Evolutionary conservation across 2,329 filamentous ascomycete genomes (phyloP).

Genomic region (Raffaelea ambrosiae): DNA sequence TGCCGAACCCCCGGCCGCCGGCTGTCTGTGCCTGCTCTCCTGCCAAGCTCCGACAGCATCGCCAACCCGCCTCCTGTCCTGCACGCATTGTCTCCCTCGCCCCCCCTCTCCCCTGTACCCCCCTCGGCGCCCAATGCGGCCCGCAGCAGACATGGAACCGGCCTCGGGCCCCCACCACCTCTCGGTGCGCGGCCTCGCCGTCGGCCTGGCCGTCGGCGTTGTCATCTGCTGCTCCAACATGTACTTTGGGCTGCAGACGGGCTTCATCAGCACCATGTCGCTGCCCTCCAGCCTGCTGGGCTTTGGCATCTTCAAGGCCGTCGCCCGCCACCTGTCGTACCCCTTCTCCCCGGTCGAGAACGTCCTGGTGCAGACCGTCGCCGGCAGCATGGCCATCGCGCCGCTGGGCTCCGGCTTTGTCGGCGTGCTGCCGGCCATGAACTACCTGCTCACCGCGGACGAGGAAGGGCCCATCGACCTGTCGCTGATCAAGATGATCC

Average conservation of each 20-base stretch:
- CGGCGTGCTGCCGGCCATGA: constrained; percentile 86
- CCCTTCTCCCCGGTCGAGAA: constrained; percentile 95
- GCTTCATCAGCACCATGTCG: constrained; percentile 68
- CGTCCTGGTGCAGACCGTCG: constrained; percentile 91
- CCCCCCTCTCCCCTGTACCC: too few species aligned
- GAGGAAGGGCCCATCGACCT: constrained; percentile 73
- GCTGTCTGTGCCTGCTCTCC: too few species aligned
- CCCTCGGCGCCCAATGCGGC: too few species aligned
- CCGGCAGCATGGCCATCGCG: constrained; percentile 93
- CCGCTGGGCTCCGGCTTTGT: constrained; percentile 93
- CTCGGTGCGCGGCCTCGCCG: constrained; percentile 69
- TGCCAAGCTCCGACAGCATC: too few species aligned
- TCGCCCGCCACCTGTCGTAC: constrained; percentile 62
- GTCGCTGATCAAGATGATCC: constrained; percentile 65
- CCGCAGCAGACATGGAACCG: too few species aligned
- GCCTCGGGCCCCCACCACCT: constrained; percentile 53
- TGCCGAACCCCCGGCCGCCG: too few species aligned
- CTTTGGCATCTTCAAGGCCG: constrained; percentile 82
- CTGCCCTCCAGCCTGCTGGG: constrained; percentile 94
- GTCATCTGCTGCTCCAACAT: constrained; percentile 96
- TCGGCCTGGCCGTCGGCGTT: constrained; percentile 75
- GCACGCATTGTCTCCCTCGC: too few species aligned
- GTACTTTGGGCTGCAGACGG: constrained; percentile 74
- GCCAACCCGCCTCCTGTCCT: too few species aligned
- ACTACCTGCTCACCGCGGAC: constrained; percentile 68